These are phyloP conservation scores for Solanum pinnatisectum DNA, from an alignment of 257 asterid species.

Conservation along the genomic window DNA sequence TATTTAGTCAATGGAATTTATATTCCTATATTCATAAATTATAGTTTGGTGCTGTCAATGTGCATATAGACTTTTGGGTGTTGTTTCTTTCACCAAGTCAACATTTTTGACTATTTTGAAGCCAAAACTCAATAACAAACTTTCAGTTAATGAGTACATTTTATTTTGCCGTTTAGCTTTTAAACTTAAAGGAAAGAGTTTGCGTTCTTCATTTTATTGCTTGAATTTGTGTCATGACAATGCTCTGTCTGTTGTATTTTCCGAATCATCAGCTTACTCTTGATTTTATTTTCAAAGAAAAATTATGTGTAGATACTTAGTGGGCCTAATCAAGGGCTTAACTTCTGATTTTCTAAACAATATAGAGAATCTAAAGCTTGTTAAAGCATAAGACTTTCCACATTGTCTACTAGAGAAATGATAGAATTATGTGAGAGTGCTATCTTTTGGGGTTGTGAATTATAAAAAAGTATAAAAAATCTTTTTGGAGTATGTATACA, in stretches of 20 bases:
- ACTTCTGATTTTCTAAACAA: no score
- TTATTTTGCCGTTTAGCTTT: not conserved
- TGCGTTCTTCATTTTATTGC: not conserved
- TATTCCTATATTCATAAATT: no score
- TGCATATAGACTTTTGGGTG: not conserved
- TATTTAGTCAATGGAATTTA: not conserved
- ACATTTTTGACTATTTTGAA: not conserved
- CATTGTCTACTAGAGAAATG: no score
- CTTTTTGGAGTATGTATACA: no score
- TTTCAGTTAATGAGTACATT: not conserved
- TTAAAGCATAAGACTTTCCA: no score
- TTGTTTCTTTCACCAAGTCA: not conserved
- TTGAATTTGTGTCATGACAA: not conserved
- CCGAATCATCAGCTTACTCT: not conserved
- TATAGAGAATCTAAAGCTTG: no score
- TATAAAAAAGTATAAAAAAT: no score
- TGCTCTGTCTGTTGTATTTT: not conserved
- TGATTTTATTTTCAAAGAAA: not conserved
- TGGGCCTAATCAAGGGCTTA: no score
- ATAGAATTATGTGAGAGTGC: no score
- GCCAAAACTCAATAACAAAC: not conserved
- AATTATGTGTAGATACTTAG: not conserved
- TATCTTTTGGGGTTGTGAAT: no score
- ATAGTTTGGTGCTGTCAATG: not conserved
- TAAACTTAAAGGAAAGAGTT: not conserved